Conservation (phyloP, 805 yeast genomes). For the Schizosaccharomyces pombe region DNA sequence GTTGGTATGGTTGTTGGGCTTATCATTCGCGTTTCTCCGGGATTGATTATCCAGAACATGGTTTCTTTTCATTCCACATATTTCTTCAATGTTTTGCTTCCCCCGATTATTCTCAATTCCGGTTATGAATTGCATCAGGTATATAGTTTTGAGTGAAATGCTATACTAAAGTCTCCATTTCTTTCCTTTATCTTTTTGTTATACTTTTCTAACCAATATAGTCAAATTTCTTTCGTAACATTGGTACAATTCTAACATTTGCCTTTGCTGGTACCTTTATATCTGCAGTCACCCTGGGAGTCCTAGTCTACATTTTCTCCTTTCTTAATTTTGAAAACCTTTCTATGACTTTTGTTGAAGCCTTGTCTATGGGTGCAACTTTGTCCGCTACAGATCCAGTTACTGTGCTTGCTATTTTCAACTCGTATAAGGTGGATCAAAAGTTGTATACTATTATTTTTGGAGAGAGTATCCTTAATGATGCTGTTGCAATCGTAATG, state of each 20-base stretch:
- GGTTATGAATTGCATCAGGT: constrained; percentile 77
- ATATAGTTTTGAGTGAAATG: not conserved
- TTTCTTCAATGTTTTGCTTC: constrained; percentile 78
- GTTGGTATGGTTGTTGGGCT: constrained; percentile 77
- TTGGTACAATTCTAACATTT: constrained; percentile 72
- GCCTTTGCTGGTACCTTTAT: constrained; percentile 95
- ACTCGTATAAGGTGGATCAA: constrained; percentile 94
- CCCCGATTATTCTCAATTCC: constrained; percentile 87
- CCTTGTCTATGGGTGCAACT: constrained; percentile 91
- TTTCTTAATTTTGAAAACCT: constrained; percentile 75
- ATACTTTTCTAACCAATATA: constrained; percentile 13
- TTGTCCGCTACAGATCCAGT: constrained; percentile 97
- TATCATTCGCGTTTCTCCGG: constrained; percentile 74
- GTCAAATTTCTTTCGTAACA: constrained; percentile 78
- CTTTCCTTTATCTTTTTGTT: not conserved
- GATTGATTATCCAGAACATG: constrained; percentile 90
- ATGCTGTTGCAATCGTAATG: constrained; percentile 96
- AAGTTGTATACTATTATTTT: constrained; percentile 88
- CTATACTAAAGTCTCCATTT: not conserved
- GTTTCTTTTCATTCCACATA: constrained; percentile 86
- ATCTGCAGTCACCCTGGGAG: constrained; percentile 60
- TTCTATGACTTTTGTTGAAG: constrained; percentile 81
- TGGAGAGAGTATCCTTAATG: constrained; percentile 86
- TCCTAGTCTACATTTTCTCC: constrained; percentile 49
- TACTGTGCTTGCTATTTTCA: constrained; percentile 83